These are phyloP conservation scores for Yamadazyma olivae DNA, from an alignment of 805 yeast species.

Conservation along the genomic window DNA sequence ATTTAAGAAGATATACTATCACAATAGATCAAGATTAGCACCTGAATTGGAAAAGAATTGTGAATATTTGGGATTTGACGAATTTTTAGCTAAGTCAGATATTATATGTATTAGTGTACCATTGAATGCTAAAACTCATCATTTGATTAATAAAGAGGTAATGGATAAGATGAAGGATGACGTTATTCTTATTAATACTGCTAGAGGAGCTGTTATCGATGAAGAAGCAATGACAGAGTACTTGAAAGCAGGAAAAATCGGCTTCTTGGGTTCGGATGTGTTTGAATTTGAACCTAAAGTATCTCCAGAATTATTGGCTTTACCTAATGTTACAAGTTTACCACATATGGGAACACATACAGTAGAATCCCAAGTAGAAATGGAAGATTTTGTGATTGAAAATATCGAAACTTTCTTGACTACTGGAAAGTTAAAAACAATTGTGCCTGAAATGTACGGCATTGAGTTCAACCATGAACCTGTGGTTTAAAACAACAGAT, in stretches of 20 bases:
- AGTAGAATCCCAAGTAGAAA: conserved; percentile 65
- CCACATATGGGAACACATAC: conserved; percentile 92
- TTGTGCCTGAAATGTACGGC: conserved; percentile 75
- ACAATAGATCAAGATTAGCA: conserved; percentile 61
- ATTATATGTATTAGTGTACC: conserved; percentile 76
- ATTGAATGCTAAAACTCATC: conserved; percentile 66
- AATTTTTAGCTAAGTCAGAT: conserved; percentile 61
- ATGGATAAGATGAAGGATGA: conserved; percentile 74
- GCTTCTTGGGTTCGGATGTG: conserved; percentile 71
- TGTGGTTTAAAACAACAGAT: no score
- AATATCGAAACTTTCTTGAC: conserved; percentile 59
- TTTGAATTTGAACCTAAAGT: conserved; percentile 73
- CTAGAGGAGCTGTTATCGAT: conserved; percentile 82
- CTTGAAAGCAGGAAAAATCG: conserved; percentile 61
- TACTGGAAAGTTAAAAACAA: conserved; percentile 65
- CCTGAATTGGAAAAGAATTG: conserved; percentile 68
- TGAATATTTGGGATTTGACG: conserved; percentile 69
- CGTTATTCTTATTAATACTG: conserved; percentile 76
- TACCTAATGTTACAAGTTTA: conserved; percentile 69
- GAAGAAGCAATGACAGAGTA: conserved; percentile 56
- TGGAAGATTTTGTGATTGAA: conserved; percentile 77
- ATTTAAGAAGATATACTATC: conserved; percentile 63
- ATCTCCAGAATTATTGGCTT: conserved; percentile 54
- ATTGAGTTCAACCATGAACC: conserved; percentile 19
- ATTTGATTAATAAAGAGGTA: conserved; percentile 59